Evolutionary conservation across 345 rosid genomes (phyloP), one percentile per base, ranked within the genome.

Genomic region (Adansonia digitata): DNA sequence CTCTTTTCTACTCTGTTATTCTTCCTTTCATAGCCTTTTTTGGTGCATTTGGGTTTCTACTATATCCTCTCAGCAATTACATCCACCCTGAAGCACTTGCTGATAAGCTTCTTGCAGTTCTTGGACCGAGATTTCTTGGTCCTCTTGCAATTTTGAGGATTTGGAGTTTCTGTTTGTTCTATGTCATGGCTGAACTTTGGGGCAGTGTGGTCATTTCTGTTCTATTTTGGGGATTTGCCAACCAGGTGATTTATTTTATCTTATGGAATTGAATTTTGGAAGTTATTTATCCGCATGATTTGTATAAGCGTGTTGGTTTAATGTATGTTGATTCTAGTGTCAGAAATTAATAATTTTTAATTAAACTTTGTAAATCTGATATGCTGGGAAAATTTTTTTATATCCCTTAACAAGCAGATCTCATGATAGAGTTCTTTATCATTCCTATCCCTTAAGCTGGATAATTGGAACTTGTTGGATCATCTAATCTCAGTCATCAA

Each of bases 171-270:
- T 92, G 97, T 83, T 84, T 94, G 88, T 94, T 94, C 80, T 94
- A 94, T 85, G 98, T 94, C 75, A 94, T 94, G 98, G 98, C 97
- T 82, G 98, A 94, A 81, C 89, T 92, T 80, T 94, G 98, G 97
- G 98, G 98, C 39, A 94, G 98, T 39, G 98, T 94, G 37, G 98
- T 94, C 52, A 69, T 94, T 75, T 94, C 98, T n/a, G 98, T 94
- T 80, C 89, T 94, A 40, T 94, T 94, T 72, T 94, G 98, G 98
- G 98, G 98, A 11, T 89, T 92, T 71, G 98, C 98, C 42, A 94
- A 94, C 88, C 98, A 94, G 97, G 98, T 92, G 75, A 80, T 45
- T 37, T 71, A 62, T 46, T 31, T 46, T 69, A 61, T 74, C 29
- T 46, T 65, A 20, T 34, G 20, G 46, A 39, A 63, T 64, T 78